Conservation (phyloP, 305 asterid species). For the Fraxinus ornus region DNA sequence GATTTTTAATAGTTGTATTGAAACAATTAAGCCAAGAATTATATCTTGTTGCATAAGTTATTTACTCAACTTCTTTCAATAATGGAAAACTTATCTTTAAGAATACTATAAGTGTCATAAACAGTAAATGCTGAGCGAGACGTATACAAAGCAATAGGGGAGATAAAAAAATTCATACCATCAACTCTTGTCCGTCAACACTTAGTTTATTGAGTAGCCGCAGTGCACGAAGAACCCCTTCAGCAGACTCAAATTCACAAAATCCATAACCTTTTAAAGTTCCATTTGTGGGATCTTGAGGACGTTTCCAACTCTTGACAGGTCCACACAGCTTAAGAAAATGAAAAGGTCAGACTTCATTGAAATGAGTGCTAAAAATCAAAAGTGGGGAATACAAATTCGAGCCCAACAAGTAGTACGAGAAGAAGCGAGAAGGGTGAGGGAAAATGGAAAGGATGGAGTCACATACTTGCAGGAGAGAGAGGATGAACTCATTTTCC, state of each 20-base stretch:
- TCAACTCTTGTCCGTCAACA: constrained; percentile 91
- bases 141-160: constrained; percentile 10
- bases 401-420: constrained; percentile 17
- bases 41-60: background rate
- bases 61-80: background rate
- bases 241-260: constrained; percentile 97
- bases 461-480: constrained; percentile 76
- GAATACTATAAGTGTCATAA: background rate
- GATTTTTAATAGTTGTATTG: background rate
- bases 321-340: constrained; percentile 91
- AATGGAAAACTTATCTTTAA: too few species aligned
- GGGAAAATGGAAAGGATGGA: constrained; percentile 10
- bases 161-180: constrained; percentile 56
- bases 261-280: constrained; percentile 85
- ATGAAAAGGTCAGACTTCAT: constrained; percentile 28
- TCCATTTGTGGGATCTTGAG: constrained; percentile 87
- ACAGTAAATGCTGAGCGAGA: constrained; percentile 9
- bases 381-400: background rate
- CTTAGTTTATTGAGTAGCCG: constrained; percentile 78
- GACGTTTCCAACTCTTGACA: constrained; percentile 96
- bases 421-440: background rate
- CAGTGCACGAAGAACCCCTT: constrained; percentile 90
- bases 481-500: constrained; percentile 84
- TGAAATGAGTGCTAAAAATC: too few species aligned
- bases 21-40: constrained; percentile 6